Evolutionary conservation across 306 rosid genomes (phyloP), one percentile per base, ranked within the genome.

Genomic region (Mimosa pudica): DNA sequence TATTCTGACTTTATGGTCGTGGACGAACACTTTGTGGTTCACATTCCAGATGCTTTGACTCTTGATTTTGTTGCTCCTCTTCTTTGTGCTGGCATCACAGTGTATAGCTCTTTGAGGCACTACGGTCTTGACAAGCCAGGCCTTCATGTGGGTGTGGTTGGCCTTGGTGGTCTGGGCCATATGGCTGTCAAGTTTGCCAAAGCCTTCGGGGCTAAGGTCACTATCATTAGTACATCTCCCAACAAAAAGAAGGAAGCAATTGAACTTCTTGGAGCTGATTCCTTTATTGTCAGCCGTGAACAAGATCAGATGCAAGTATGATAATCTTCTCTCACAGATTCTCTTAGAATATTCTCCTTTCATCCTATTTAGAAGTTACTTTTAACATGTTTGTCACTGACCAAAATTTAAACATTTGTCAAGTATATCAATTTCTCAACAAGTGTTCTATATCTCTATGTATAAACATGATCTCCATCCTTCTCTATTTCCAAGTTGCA

Each of bases 51-150:
- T 12, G 47, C 2, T 73, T 1, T 87, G 3, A 72, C 89, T 8
- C 91, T 88, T 44, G 88, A 90, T 30, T 87, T 82, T 46, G 84
- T 81, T 16, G 92, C 89, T n/a, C 95, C 92, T 30, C 87, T 90
- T 2, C 87, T 90, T 0, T 90, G 94, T 71, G 92, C 94, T 2
- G 91, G 94, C 4, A 87, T 90, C 80, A 87, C 94, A 4, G 88
- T 86, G 42, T 90, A 84, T 70, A 90, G 94, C 33, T 89, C 92
- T 55, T 0, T 87, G 24, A 85, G 54, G 64, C 52, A 84, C 18
- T 90, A 17, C 65, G 91, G 82, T 18, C 80, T 90, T 0, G 88
- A 85, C 71, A 67, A 87, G 79, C 85, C 95, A 6, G 89, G 89
- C 10, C 52, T 78, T 17, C 81, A 82, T n/a, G 1, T 88, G 4